Conservation (phyloP, 345 rosid species). For the Aurinia saxatilis region DNA sequence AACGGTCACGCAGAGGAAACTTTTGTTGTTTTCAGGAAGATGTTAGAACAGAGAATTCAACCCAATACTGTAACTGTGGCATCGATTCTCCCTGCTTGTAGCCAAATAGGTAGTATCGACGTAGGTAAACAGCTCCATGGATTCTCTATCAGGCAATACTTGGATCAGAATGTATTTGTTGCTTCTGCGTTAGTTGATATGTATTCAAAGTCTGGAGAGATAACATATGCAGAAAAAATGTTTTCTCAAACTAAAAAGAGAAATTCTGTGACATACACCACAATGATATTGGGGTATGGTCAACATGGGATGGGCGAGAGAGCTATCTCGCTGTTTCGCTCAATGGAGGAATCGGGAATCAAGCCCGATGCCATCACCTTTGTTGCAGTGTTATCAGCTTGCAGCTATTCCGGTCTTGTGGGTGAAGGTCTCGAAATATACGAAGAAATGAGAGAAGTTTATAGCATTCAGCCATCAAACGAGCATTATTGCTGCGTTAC, state of each 20-base stretch:
- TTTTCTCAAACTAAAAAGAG: slow-evolving; percentile 45
- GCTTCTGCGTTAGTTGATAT: slow-evolving; percentile 71
- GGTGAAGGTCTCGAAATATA: slow-evolving; percentile 74
- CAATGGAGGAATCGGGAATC: slow-evolving; percentile 45
- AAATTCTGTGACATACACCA: slow-evolving; percentile 69
- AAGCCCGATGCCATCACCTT: slow-evolving; percentile 69
- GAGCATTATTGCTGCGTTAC: slow-evolving; percentile 79
- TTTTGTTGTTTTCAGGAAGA: slow-evolving; percentile 40
- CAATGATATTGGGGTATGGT: slow-evolving; percentile 80
- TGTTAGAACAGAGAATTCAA: slow-evolving; percentile 49
- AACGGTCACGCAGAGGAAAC: slow-evolving; percentile 56
- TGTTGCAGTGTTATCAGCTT: slow-evolving; percentile 74
- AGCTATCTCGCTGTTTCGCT: slow-evolving; percentile 68
- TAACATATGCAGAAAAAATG: slow-evolving; percentile 51
- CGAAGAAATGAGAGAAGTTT: slow-evolving; percentile 47
- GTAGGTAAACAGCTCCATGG: slow-evolving; percentile 80
- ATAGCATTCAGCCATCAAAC: slow-evolving; percentile 48
- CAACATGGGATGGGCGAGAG: slow-evolving; percentile 78
- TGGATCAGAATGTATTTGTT: slow-evolving; percentile 67
- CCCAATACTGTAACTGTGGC: slow-evolving; percentile 78
- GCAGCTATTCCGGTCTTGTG: slow-evolving; percentile 71
- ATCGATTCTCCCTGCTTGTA: slow-evolving; percentile 75
- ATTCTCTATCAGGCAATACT: slow-evolving; percentile 49
- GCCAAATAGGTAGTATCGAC: slow-evolving; percentile 49
- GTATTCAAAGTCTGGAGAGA: slow-evolving; percentile 79